A percentile compares a stretch with the other conserved stretches of the same genome.
Conservation (phyloP, 768 basidiomycete species). For the Suillus occidentalis region DNA sequence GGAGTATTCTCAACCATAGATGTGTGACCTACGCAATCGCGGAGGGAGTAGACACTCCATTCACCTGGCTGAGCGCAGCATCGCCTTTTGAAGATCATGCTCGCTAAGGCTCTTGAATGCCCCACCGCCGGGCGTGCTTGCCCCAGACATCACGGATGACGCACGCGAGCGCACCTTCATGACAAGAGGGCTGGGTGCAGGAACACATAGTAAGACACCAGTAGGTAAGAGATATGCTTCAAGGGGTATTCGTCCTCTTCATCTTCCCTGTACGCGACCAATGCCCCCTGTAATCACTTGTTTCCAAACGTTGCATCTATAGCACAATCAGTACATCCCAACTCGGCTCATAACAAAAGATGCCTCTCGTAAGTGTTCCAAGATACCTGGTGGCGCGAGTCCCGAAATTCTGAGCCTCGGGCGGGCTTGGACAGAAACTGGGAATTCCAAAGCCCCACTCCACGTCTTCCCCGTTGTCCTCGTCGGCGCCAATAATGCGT, state of each 20-base stretch:
- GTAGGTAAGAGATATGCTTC: slow-evolving; percentile 39
- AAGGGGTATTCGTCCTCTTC: slow-evolving; percentile 93
- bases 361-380: slow-evolving; percentile 73
- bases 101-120: slow-evolving; percentile 81
- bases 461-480: slow-evolving; percentile 45
- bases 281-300: slow-evolving; percentile 76
- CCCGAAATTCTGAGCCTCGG: slow-evolving; percentile 76
- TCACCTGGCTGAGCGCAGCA: slow-evolving; percentile 73
- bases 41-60: slow-evolving; percentile 13
- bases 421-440: slow-evolving; percentile 74
- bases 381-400: slow-evolving; percentile 88
- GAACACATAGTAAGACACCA: slow-evolving; percentile 9
- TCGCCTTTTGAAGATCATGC: slow-evolving; percentile 87
- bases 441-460: slow-evolving; percentile 16
- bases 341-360: not conserved
- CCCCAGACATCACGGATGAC: slow-evolving; percentile 69
- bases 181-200: slow-evolving; percentile 65
- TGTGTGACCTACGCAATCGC: not conserved
- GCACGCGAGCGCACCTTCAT: slow-evolving; percentile 88
- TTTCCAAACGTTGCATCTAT: slow-evolving; percentile 84
- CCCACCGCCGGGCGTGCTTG: slow-evolving; percentile 88
- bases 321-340: not conserved
- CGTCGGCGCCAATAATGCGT: slow-evolving; percentile 69
- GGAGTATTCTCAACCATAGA: not conserved
- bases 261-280: slow-evolving; percentile 66